phyloP scores from a whole-genome alignment of 139 green algal genomes.

The Auxenochlorella pyrenoidosa region DNA sequence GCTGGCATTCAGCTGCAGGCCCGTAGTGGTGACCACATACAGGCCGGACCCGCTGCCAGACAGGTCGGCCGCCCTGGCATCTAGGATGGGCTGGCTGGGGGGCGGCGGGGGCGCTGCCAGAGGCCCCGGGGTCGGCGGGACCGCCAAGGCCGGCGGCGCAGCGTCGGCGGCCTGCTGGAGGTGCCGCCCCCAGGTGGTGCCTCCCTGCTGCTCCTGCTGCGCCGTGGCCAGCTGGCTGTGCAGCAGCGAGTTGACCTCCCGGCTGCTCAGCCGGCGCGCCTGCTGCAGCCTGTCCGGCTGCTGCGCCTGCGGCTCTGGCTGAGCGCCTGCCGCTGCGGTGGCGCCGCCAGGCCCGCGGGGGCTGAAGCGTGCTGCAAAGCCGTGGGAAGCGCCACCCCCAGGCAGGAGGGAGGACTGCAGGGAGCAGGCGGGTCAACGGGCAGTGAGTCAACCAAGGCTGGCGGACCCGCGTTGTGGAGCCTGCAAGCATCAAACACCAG shows the following conservation, averaged over 20 bases:
- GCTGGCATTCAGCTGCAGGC: not conserved
- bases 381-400: too few relatives aligned
- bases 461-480: too few relatives aligned
- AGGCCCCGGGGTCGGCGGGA: not conserved
- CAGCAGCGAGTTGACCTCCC: not conserved
- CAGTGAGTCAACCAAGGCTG: too few relatives aligned
- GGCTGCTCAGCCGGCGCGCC: not conserved
- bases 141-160: not conserved
- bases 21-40: slow-evolving; percentile 5
- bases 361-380: too few relatives aligned
- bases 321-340: too few relatives aligned
- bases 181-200: not conserved
- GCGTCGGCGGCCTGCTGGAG: not conserved
- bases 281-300: too few relatives aligned
- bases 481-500: not conserved
- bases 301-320: not conserved
- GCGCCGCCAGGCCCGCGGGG: too few relatives aligned
- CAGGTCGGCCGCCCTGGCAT: not conserved
- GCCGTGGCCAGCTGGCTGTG: not conserved
- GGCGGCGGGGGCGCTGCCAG: not conserved
- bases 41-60: not conserved
- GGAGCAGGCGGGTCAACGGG: too few relatives aligned
- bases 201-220: not conserved
- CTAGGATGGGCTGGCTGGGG: not conserved
- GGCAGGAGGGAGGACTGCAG: not conserved